Percentiles rank a stretch among this genome's conserved stretches.
phyloP scores from a whole-genome alignment of 495 filamentous ascomycete genomes.

The Xylaria sp. region DNA sequence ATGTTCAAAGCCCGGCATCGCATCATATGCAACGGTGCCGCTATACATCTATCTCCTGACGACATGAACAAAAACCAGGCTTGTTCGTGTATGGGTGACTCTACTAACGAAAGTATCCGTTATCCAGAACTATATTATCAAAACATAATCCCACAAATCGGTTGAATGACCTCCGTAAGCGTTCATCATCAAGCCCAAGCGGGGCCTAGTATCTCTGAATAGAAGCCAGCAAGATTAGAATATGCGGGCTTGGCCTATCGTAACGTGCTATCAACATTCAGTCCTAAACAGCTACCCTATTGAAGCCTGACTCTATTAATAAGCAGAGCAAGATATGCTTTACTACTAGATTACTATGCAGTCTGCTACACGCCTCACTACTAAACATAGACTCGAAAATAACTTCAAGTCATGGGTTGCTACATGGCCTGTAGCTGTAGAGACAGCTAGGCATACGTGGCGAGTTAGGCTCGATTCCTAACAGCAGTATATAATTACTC shows the following conservation, averaged over 20 bases:
- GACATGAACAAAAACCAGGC: not conserved
- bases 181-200: not conserved
- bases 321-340: not conserved
- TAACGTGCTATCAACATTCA: not conserved
- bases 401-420: not conserved
- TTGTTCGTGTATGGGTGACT: not conserved
- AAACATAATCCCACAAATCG: not conserved
- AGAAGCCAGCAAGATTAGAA: not conserved
- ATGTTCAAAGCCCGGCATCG: not conserved
- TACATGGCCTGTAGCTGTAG: not conserved
- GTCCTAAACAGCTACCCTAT: not conserved
- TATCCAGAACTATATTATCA: not conserved
- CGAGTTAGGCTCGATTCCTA: too few species aligned
- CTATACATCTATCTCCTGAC: not conserved
- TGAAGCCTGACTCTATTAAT: not conserved
- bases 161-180: not conserved
- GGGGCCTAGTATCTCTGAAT: not conserved
- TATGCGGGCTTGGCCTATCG: not conserved
- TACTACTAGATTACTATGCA: not conserved
- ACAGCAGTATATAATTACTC: too few species aligned
- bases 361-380: not conserved
- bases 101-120: not conserved
- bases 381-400: not conserved
- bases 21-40: not conserved
- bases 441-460: too few species aligned